These are phyloP conservation scores for Solanum acaule DNA, from an alignment of 257 asterid species.

Conservation along the genomic window DNA sequence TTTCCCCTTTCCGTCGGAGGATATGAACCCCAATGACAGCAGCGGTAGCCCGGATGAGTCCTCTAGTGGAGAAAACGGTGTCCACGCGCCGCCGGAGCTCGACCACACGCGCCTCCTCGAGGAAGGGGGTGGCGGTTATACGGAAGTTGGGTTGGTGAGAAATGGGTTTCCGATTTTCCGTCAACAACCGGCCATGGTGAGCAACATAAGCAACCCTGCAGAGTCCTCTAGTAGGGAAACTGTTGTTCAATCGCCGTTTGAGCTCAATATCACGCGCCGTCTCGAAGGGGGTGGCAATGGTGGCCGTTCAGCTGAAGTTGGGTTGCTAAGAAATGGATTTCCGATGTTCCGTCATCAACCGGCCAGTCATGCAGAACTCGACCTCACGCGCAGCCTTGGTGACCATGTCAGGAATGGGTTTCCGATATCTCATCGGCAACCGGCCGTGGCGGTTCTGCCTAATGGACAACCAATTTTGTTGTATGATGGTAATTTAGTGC, in stretches of 20 bases:
- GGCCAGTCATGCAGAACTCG: slow-evolving; percentile 34
- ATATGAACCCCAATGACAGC: slow-evolving; percentile 49
- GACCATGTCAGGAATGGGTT: slow-evolving; percentile 1
- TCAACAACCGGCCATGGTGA: background rate
- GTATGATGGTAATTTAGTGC: slow-evolving; percentile 3
- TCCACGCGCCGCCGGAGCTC: slow-evolving; percentile 32
- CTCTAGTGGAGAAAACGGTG: slow-evolving; percentile 27
- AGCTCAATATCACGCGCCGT: slow-evolving; percentile 79
- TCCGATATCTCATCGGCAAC: slow-evolving; percentile 29
- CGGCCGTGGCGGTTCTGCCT: slow-evolving; percentile 53
- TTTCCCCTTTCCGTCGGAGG: slow-evolving; percentile 34
- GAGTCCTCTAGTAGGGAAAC: slow-evolving; percentile 52
- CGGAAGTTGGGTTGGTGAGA: background rate
- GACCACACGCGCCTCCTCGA: slow-evolving; percentile 72
- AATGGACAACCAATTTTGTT: slow-evolving; percentile 49
- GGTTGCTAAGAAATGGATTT: background rate
- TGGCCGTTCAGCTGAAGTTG: slow-evolving; percentile 4
- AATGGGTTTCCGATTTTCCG: background rate
- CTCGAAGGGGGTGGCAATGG: background rate
- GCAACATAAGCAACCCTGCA: slow-evolving; percentile 58
- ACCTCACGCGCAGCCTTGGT: slow-evolving; percentile 75
- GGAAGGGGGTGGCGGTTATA: too few species aligned
- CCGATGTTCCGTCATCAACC: background rate
- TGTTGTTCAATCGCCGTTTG: slow-evolving; percentile 23
- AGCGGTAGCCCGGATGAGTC: slow-evolving; percentile 74